These are phyloP conservation scores for Rhizophora apiculata DNA, from an alignment of 345 rosid genomes.

Conservation along the genomic window DNA sequence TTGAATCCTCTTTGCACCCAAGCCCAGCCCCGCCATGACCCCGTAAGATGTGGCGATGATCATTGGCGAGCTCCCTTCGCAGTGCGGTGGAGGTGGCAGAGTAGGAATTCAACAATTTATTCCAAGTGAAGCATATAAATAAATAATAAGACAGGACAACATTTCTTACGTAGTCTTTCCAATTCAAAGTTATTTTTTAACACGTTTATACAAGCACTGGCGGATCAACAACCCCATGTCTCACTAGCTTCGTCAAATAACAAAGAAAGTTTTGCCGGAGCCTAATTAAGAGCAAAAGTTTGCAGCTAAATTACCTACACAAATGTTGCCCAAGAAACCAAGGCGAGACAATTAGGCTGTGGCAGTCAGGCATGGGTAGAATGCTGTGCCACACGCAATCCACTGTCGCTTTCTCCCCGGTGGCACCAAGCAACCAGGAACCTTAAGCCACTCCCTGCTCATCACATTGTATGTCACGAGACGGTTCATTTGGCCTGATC, in stretches of 20 bases:
- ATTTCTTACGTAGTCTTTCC: neutral
- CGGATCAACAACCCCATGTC: conserved; percentile 4
- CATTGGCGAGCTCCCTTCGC: too few species aligned
- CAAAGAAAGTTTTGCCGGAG: conserved; percentile 2
- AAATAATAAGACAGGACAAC: too few species aligned
- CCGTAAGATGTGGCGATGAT: too few species aligned
- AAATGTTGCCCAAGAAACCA: neutral
- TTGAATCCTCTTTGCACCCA: too few species aligned
- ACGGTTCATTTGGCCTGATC: conserved; percentile 90
- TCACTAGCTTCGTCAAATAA: neutral
- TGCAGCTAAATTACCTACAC: too few species aligned
- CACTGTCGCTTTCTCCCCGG: conserved; percentile 75
- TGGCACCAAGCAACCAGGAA: conserved; percentile 77
- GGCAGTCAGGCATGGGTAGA: conserved; percentile 73
- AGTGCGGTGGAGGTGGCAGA: too few species aligned
- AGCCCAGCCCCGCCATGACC: too few species aligned
- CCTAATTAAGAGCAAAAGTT: conserved; percentile 2
- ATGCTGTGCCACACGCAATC: conserved; percentile 92
- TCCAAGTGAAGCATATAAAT: too few species aligned
- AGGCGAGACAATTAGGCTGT: conserved; percentile 39
- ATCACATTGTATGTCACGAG: conserved; percentile 69
- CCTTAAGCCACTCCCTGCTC: conserved; percentile 81
- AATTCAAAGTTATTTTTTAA: conserved; percentile 20
- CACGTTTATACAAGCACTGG: conserved; percentile 27
- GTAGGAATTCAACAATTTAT: too few species aligned